Percentiles rank a stretch among this genome's conserved stretches.
phyloP scores from a whole-genome alignment of 2,329 filamentous ascomycete species.

The Trichoderma sp. region DNA sequence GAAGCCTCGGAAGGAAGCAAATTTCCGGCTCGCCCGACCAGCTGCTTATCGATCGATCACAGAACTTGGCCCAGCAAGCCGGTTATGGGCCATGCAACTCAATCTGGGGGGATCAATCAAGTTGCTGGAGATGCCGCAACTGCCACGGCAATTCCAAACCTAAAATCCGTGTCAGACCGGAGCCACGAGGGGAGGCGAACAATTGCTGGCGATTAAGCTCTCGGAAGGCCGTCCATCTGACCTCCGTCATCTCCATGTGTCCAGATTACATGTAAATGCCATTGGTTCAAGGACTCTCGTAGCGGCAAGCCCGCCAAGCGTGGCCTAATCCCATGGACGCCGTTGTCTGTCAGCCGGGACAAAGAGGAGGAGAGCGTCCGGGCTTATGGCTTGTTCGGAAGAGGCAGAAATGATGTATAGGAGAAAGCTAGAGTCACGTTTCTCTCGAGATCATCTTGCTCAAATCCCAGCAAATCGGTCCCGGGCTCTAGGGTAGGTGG shows the following conservation, averaged over 20 bases:
- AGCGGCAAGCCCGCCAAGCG: not conserved
- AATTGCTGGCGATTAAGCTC: not conserved
- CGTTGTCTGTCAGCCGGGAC: not conserved
- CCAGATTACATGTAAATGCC: not conserved
- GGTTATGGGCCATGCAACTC: slow-evolving; percentile 1
- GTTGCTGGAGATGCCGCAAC: not conserved
- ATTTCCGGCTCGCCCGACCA: slow-evolving; percentile 16
- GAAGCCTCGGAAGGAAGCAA: slow-evolving; percentile 14
- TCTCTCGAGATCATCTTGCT: not conserved
- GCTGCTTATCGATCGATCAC: slow-evolving; percentile 8
- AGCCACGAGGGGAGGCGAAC: not conserved
- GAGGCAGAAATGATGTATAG: not conserved
- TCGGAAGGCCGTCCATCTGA: slow-evolving; percentile 6
- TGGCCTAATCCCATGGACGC: not conserved
- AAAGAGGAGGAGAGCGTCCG: not conserved
- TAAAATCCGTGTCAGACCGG: slow-evolving; percentile 18
- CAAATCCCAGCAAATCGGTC: not conserved
- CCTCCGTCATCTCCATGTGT: not conserved
- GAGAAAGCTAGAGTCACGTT: not conserved
- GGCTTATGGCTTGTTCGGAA: not conserved
- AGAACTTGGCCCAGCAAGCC: slow-evolving; percentile 9
- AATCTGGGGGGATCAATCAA: not conserved
- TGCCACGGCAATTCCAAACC: not conserved
- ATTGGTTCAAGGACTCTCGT: not conserved
- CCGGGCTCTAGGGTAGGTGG: not conserved